Evolutionary conservation across 163 green algal genomes (phyloP).

Genomic region (Volvox carteri): DNA sequence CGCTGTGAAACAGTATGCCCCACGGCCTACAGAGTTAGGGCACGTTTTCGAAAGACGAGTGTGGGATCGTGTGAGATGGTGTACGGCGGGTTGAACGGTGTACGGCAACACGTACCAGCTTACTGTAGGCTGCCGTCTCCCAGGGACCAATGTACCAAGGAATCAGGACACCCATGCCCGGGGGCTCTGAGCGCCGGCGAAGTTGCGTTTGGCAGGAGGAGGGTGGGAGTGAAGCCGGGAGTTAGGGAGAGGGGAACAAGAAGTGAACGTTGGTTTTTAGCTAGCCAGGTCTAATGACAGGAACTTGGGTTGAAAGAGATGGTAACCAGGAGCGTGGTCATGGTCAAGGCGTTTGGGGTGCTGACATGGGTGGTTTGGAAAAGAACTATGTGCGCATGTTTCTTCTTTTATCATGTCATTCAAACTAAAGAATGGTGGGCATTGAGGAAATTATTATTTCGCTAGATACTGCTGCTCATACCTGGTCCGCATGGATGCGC

Average conservation of each 20-base stretch:
- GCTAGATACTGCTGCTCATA: no score
- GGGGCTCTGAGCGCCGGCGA: constrained; percentile 23
- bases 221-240: background rate
- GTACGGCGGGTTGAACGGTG: no score
- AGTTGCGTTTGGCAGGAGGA: no score
- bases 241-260: background rate
- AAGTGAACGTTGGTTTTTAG: background rate
- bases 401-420: background rate
- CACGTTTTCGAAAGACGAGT: no score
- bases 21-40: no score
- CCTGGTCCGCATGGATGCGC: no score
- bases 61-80: no score
- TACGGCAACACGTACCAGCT: background rate
- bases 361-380: no score
- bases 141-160: constrained; percentile 34
- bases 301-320: background rate
- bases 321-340: background rate
- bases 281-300: background rate
- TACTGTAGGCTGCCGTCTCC: background rate
- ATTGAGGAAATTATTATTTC: no score
- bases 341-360: no score
- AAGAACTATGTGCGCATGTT: background rate
- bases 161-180: constrained; percentile 30
- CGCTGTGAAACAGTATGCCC: no score
- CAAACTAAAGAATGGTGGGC: background rate